phyloP scores from a whole-genome alignment of 2,329 filamentous ascomycete genomes.

The Aspergillus fructus region DNA sequence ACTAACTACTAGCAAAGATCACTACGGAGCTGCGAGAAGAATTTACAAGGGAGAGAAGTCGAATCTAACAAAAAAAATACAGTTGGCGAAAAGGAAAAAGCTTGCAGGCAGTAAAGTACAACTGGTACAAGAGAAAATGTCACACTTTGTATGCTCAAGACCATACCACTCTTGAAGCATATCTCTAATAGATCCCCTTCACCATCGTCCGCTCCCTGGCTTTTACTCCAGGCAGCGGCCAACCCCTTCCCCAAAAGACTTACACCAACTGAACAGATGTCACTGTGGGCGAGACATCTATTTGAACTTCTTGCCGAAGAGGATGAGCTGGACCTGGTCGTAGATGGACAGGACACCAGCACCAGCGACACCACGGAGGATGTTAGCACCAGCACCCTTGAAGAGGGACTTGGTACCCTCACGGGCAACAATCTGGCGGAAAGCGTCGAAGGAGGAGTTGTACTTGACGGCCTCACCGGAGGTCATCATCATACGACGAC shows the following conservation, averaged over 20 bases:
- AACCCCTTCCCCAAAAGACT: constrained; percentile 27
- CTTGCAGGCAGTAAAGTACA: constrained; percentile 52
- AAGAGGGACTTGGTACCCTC: constrained; percentile 99
- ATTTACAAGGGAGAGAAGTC: neutral
- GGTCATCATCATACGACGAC: constrained; percentile 99
- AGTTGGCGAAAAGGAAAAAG: constrained; percentile 38
- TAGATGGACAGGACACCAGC: constrained; percentile 99
- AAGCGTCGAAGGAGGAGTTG: constrained; percentile 93
- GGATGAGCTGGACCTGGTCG: constrained; percentile 97
- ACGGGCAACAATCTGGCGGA: constrained; percentile 90
- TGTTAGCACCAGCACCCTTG: constrained; percentile 99
- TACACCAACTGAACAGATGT: constrained; percentile 18
- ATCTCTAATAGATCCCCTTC: constrained; percentile 40
- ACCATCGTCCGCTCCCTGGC: constrained; percentile 28
- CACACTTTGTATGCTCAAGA: constrained; percentile 47
- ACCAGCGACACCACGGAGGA: constrained; percentile 99
- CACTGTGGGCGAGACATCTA: constrained; percentile 28
- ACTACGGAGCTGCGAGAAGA: neutral
- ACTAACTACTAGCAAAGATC: neutral
- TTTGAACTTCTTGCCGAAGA: constrained; percentile 97
- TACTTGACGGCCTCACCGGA: constrained; percentile 97
- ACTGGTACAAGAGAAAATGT: constrained; percentile 45
- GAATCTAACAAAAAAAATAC: constrained; percentile 21
- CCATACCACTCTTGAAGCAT: constrained; percentile 43
- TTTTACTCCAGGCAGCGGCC: constrained; percentile 27